These are phyloP conservation scores for Noccaea bulbosa DNA, from an alignment of 345 rosid species.

Conservation along the genomic window DNA sequence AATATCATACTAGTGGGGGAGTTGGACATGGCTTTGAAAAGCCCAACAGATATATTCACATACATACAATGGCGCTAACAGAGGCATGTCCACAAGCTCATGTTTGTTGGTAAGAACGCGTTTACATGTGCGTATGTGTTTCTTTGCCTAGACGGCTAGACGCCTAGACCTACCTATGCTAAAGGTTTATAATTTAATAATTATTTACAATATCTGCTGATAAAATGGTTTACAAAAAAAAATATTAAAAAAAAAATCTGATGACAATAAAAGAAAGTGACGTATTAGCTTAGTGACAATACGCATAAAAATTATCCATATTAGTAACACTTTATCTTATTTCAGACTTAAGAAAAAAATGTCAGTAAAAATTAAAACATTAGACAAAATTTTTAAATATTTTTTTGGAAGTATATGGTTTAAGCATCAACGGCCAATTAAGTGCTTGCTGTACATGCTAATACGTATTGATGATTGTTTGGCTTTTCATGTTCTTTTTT, in stretches of 20 bases:
- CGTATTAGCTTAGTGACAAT: slow-evolving; percentile 2
- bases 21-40: too few species aligned
- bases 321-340: background rate
- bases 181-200: background rate
- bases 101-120: slow-evolving; percentile 42
- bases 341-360: background rate
- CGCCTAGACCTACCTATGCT: background rate
- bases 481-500: background rate
- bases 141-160: slow-evolving; percentile 10
- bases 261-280: too few species aligned
- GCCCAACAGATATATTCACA: too few species aligned
- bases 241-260: too few species aligned
- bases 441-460: background rate
- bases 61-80: background rate
- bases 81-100: slow-evolving; percentile 34
- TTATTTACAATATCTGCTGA: background rate
- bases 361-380: too few species aligned
- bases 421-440: background rate
- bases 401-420: too few species aligned
- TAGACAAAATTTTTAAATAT: too few species aligned
- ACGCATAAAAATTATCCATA: slow-evolving; percentile 4
- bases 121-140: slow-evolving; percentile 38
- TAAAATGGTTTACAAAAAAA: too few species aligned
- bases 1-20: too few species aligned
- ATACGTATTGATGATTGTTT: background rate